These are phyloP conservation scores for Syzygium aromaticum DNA, from an alignment of 345 rosid species.

Conservation along the genomic window DNA sequence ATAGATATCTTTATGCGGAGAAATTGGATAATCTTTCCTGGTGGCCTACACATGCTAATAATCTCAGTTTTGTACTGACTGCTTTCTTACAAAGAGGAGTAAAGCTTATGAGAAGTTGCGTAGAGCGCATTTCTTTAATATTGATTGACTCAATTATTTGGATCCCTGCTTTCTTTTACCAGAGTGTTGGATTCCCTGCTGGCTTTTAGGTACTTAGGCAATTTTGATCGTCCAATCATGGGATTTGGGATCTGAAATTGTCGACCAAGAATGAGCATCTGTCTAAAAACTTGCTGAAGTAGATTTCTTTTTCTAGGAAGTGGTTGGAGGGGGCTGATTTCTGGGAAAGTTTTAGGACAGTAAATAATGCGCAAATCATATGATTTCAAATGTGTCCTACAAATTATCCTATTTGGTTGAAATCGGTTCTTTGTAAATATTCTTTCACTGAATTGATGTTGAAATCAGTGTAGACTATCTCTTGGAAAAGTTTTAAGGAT, in stretches of 20 bases:
- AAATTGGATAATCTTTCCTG: not conserved
- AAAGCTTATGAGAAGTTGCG: too few relatives aligned
- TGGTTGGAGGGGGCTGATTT: not conserved
- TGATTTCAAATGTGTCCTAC: not conserved
- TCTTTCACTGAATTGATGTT: not conserved
- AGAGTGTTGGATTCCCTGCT: not conserved
- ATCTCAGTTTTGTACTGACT: not conserved
- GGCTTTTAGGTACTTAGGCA: not conserved
- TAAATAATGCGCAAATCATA: not conserved
- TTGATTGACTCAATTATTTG: too few relatives aligned
- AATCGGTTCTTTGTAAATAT: not conserved
- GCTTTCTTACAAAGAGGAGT: not conserved
- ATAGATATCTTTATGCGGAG: not conserved
- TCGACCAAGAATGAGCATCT: not conserved
- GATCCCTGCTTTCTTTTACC: not conserved
- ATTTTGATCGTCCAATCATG: not conserved
- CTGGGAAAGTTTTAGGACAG: not conserved
- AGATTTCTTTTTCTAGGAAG: not conserved
- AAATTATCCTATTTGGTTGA: not conserved
- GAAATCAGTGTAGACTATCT: not conserved
- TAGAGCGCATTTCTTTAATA: not conserved
- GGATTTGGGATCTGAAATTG: not conserved
- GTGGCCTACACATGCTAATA: not conserved
- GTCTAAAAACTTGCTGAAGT: not conserved
- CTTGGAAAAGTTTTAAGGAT: not conserved